Base-by-base conservation (phyloP, 805 yeast genomes). In the Schizosaccharomyces lindneri region DNA sequence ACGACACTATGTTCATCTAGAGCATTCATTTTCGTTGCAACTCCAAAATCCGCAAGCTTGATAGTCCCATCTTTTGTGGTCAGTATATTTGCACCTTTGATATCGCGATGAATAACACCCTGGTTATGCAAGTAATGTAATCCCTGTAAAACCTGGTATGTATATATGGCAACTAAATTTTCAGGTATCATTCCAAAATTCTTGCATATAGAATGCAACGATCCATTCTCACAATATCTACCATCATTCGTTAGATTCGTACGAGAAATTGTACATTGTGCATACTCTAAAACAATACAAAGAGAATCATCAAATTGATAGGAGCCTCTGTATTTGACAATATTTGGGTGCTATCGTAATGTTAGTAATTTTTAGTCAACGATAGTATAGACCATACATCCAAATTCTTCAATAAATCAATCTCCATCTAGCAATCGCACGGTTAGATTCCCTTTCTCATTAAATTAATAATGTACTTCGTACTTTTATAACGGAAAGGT, bases 21-120 rank as follows among this genome's bases (percentile, higher is more conserved):
- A 41, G 66, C 64, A 57, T 36, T 39, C 19, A 31, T 19, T 69
- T 74, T 75, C 4, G 84, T 78, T 21, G 89, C 86, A 6, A 85
- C 86, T 0, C 93, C 93, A 68, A 84, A 84, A 69, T 84, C 90
- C 2, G 87, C 87, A 27, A 84, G 73, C 65, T 84, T 85, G 29
- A 83, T 85, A 43, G 77, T 77, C 5, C 88, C 82, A 31, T 77
- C 75, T 48, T 78, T 78, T 2, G 82, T 79, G 5, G 85, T 72
- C 41, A 84, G 70, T 3, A 84, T 81, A 67, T 84, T 84, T 0
- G 87, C 87, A 13, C 87, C 87, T 68, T 84, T 84, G 60, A 84
- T 81, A 68, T 84, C 93, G 61, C 93, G 72, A 68, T 84, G 93
- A 11, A 84, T 82, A 21, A 84, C 83, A 59, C 86, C 86, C 67